Conservation (phyloP, 345 rosid species). For the Hibiscus mutabilis region DNA sequence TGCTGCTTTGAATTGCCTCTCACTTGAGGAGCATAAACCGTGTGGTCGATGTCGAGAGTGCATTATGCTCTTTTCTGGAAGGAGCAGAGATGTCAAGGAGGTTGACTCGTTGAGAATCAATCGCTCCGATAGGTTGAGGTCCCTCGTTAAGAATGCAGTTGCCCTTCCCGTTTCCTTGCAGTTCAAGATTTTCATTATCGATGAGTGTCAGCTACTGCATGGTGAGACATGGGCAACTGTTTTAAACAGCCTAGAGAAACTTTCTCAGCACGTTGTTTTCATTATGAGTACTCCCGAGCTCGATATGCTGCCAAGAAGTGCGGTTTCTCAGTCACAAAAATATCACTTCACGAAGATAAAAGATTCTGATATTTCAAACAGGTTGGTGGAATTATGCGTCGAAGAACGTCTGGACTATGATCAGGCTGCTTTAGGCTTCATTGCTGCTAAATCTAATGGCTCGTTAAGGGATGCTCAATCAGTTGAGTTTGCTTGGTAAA, state of each 20-base stretch:
- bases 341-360: constrained; percentile 72
- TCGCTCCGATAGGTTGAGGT: constrained; percentile 42
- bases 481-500: constrained; percentile 84
- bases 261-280: constrained; percentile 63
- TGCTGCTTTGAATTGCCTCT: constrained; percentile 85
- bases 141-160: constrained; percentile 60
- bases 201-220: constrained; percentile 79
- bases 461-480: constrained; percentile 90
- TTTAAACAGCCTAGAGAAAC: constrained; percentile 53
- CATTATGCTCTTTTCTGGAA: constrained; percentile 52
- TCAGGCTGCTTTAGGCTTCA: constrained; percentile 64
- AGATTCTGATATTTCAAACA: constrained; percentile 51
- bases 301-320: constrained; percentile 72
- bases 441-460: constrained; percentile 86
- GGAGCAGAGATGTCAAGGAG: constrained; percentile 65
- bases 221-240: constrained; percentile 73
- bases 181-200: constrained; percentile 69
- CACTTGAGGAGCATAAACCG: constrained; percentile 64
- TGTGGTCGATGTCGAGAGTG: constrained; percentile 89
- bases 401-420: constrained; percentile 73
- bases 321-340: constrained; percentile 70
- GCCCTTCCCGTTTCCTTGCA: constrained; percentile 63
- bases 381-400: constrained; percentile 56
- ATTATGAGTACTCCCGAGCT: constrained; percentile 71
- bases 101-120: constrained; percentile 69